Evolutionary conservation across 2,329 filamentous ascomycete species (phyloP), one percentile per base, ranked within the genome.

Genomic region (Cercospora sesami): DNA sequence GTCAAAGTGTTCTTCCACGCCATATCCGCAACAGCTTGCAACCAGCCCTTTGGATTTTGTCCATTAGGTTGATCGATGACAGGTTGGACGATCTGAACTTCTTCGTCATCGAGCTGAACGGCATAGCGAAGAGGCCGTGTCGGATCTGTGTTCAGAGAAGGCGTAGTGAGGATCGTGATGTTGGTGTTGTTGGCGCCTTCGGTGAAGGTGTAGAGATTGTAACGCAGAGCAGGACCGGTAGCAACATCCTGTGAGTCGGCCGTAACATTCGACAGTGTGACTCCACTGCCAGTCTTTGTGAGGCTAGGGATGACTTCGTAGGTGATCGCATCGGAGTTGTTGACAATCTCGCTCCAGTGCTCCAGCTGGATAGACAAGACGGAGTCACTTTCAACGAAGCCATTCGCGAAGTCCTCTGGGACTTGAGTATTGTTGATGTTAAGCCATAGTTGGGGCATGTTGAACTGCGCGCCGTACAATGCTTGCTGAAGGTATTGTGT

Each of bases 371-470:
- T 79, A 2, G 77, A 77, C 64, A 82, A 68, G 53, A 75, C 75
- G 10, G 73, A 74, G 72, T 90, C 87, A 0, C 85, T 85, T 77
- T 91, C 89, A 57, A 90, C 82, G 69, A 89, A 90, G 3, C 89
- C 89, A 31, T 78, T 67, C 7, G 78, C 81, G 77, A 89, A 90
- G 64, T 74, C 1, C 76, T 74, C 5, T 83, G 82, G 57, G 84
- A 81, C 8, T 7, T 12, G 55, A 10, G 55, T 59, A 14, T 59
- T 59, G 68, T 83, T 81, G 28, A 90, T 80, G 0, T 87, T 87
- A 0, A 90, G 80, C 60, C 86, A 81, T 1, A 90, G 78, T 10
- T 81, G 79, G 0, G 80, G 80, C 68, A 74, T 77, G 64, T 72
- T 73, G 74, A 75, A 81, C 68, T 79, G 79, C 62, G 53, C 55